Base-by-base conservation (phyloP, 306 rosid genomes). In the Inga oerstediana region DNA sequence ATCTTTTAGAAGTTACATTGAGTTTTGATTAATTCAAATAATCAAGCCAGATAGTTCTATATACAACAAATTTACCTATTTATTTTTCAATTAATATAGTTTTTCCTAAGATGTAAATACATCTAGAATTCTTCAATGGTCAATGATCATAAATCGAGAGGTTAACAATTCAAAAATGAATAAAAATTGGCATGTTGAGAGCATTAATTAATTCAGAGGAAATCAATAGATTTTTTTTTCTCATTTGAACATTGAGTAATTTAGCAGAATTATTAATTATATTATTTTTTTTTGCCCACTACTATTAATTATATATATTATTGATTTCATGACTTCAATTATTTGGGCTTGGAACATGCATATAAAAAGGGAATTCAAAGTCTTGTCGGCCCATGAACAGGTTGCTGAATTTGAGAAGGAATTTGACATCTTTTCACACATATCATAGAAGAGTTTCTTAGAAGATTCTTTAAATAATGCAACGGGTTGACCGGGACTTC, bases 371-470 rank as follows among this genome's bases (percentile, higher is more conserved):
- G 43, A 32, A 51, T 30, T 74, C 24, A 27, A 27, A 14, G 43
- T 73, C 39, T 7, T 51, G 78, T 34, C 30, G 20, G 78, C 16
- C 56, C 30, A 74, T 74, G 78, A 74, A 74, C 51, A 51, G 78
- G 39, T 9, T 49, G 65, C 54, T 74, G 78, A 74, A 74, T 30
- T 46, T 3, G n/a, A 48, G 35, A 4, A 27, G 43, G 61, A 5
- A 73, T 3, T 16, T 73, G 41, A 48, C 77, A 4, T 49, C 27
- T 74, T 45, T 74, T 74, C 66, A 59, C 66, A n/a, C 5, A 10
- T 8, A 9, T 20, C 14, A 59, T 22, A 22, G 15, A 59, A 20
- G 43, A 39, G 6, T 39, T 39, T 39, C 43, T 5, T 22, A 22
- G 66, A 59, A 20, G 66, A 1, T 59, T 59, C 66, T 22, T 22